phyloP scores from a whole-genome alignment of 2,329 filamentous ascomycete species.

The Aspergillus bombycis region DNA sequence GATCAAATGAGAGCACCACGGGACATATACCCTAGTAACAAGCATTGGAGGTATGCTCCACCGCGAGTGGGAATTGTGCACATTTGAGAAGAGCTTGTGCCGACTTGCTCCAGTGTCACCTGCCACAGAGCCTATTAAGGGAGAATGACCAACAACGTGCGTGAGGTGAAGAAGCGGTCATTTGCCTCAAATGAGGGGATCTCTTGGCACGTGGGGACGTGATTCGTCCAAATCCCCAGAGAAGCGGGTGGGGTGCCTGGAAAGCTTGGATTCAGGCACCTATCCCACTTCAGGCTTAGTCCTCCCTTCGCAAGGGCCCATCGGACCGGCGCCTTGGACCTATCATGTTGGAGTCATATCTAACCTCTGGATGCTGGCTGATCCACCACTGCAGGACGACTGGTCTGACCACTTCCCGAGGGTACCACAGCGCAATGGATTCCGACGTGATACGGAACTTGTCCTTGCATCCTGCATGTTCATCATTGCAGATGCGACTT shows the following conservation, averaged over 20 bases:
- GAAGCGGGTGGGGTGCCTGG: not conserved
- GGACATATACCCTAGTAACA: not conserved
- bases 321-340: not conserved
- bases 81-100: not conserved
- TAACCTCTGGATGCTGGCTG: not conserved
- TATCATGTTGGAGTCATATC: not conserved
- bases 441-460: not conserved
- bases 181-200: constrained; percentile 18
- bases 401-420: too few species aligned
- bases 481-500: not conserved
- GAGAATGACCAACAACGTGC: constrained; percentile 25
- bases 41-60: not conserved
- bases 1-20: constrained; percentile 3
- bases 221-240: constrained; percentile 14
- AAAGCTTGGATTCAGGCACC: not conserved
- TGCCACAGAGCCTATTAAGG: constrained; percentile 26
- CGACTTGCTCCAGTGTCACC: constrained; percentile 6
- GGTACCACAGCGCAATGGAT: too few species aligned
- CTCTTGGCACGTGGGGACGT: constrained; percentile 25
- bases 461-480: not conserved
- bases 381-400: not conserved
- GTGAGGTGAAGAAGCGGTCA: constrained; percentile 15
- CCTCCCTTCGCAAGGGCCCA: not conserved
- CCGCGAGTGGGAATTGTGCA: not conserved
- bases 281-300: not conserved